These are phyloP conservation scores for Fusarium bulbicola DNA, from an alignment of 2,329 filamentous ascomycete species.

Conservation along the genomic window DNA sequence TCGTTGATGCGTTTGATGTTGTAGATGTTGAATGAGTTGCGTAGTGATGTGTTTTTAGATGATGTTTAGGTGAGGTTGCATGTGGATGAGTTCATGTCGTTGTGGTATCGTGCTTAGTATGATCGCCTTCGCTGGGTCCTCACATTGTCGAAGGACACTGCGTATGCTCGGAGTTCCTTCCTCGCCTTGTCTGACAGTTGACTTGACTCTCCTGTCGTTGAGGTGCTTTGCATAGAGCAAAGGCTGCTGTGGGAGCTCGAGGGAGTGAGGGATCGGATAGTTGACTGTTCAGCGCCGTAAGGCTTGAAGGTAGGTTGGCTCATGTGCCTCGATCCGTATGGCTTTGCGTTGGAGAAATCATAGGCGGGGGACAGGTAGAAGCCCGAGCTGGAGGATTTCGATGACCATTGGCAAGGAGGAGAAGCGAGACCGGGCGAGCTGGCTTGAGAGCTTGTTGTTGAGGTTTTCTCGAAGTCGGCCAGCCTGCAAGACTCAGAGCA, in stretches of 20 bases:
- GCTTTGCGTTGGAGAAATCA: conserved; percentile 74
- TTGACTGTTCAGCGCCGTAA: conserved; percentile 33
- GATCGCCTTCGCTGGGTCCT: conserved; percentile 68
- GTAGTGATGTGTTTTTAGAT: conserved; percentile 34
- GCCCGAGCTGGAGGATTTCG: conserved; percentile 49
- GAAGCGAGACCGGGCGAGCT: conserved; percentile 65
- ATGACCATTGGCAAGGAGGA: conserved; percentile 61
- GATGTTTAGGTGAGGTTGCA: background rate
- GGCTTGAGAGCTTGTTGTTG: conserved; percentile 64
- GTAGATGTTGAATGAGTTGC: conserved; percentile 46
- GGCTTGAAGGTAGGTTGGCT: conserved; percentile 40
- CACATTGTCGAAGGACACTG: conserved; percentile 87
- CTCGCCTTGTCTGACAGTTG: conserved; percentile 79
- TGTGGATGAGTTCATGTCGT: conserved; percentile 7
- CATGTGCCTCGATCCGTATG: conserved; percentile 62
- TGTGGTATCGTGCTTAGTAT: conserved; percentile 51
- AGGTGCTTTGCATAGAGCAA: conserved; percentile 76
- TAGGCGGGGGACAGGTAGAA: conserved; percentile 79
- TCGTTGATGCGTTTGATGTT: conserved; percentile 29
- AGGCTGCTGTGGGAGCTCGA: conserved; percentile 88
- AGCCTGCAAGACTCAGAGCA: conserved; percentile 93
- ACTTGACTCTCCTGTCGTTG: conserved; percentile 61
- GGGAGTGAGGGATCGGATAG: conserved; percentile 62
- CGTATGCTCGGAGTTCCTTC: conserved; percentile 84
- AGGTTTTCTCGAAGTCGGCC: conserved; percentile 82